Evolutionary conservation across 805 yeast genomes (phyloP).

Genomic region (Millerozyma acaciae): DNA sequence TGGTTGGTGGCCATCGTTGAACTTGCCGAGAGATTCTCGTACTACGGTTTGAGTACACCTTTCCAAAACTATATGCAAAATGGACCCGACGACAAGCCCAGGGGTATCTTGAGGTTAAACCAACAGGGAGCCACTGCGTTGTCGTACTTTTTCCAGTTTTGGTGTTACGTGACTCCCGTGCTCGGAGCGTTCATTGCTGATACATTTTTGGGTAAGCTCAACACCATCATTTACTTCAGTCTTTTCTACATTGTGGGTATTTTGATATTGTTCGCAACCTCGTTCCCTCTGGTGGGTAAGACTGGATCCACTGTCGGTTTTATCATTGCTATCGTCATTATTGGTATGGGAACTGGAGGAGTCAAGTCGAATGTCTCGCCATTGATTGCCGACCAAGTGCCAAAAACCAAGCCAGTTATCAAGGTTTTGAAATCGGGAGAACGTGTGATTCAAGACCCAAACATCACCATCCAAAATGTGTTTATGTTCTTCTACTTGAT

Average conservation of each 20-base stretch:
- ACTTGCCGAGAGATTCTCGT: slow-evolving; percentile 76
- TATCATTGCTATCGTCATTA: slow-evolving; percentile 49
- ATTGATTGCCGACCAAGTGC: slow-evolving; percentile 62
- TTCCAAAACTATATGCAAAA: slow-evolving; percentile 77
- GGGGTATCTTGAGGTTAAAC: slow-evolving; percentile 55
- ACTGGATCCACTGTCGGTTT: slow-evolving; percentile 63
- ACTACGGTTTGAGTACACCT: slow-evolving; percentile 73
- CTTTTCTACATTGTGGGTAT: slow-evolving; percentile 59
- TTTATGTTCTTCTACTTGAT: slow-evolving; percentile 74
- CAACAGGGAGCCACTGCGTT: slow-evolving; percentile 66
- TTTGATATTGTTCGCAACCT: slow-evolving; percentile 62
- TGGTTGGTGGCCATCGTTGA: slow-evolving; percentile 70
- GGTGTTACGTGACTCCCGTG: slow-evolving; percentile 79
- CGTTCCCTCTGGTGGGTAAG: slow-evolving; percentile 53
- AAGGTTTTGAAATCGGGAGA: slow-evolving; percentile 38
- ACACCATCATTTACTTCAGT: slow-evolving; percentile 60
- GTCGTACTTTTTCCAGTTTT: slow-evolving; percentile 71
- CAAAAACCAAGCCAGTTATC: slow-evolving; percentile 36
- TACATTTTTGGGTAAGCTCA: slow-evolving; percentile 67
- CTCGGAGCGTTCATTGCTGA: slow-evolving; percentile 76
- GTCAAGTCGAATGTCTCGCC: slow-evolving; percentile 76
- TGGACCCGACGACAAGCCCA: slow-evolving; percentile 32
- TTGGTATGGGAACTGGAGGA: slow-evolving; percentile 79
- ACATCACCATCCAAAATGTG: slow-evolving; percentile 66
- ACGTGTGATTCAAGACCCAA: slow-evolving; percentile 52